Base-by-base conservation (phyloP, 495 filamentous ascomycete species). In the Penicillium parvum region DNA sequence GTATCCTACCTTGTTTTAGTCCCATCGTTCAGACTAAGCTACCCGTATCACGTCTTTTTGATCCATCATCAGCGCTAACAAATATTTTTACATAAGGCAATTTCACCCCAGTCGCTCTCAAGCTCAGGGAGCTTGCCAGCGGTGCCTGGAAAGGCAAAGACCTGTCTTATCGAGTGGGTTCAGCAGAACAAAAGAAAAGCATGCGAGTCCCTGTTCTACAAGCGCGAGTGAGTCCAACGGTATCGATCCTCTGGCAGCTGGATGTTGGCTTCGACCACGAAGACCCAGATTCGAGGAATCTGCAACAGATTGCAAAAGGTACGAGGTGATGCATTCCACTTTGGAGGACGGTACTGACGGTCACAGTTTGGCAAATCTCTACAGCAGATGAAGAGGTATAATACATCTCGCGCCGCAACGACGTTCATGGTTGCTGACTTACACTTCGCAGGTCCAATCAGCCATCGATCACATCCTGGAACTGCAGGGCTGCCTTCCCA, bases 221-320 rank as follows among this genome's bases (percentile, higher is more conserved):
- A 3, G 53, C 43, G 5, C 7, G 26, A 0, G 52, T 37, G 32
- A 40, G 32, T 12, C 40, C 15, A 10, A 29, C 49, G 2, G 16
- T 37, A 1, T 55, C 30, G 11, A 60, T 71, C 17, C 23, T 70
- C 2, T 71, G 68, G 68, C 68, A 71, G 38, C 36, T 65, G 5
- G 63, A 63, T 43, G 28, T 63, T 1, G 68, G 52, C 0, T 60
- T 53, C 6, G 59, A 63, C 10, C 49, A 58, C 7, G 39, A 50
- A 4, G 10, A 30, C n/a, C 39, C 49, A 4, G 10, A 30, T 12
- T 35, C 49, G 6, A 37, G 32, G 33, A 32, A 48, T 3, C 44
- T 43, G n/a, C 48, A 59, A 29, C 60, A 63, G 29, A 37, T 52
- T 8, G 32, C 55, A 7, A 49, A 39, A 57, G 54, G 52, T 36